phyloP scores from a whole-genome alignment of 768 basidiomycete genomes.

The Podaxis rugospora region DNA sequence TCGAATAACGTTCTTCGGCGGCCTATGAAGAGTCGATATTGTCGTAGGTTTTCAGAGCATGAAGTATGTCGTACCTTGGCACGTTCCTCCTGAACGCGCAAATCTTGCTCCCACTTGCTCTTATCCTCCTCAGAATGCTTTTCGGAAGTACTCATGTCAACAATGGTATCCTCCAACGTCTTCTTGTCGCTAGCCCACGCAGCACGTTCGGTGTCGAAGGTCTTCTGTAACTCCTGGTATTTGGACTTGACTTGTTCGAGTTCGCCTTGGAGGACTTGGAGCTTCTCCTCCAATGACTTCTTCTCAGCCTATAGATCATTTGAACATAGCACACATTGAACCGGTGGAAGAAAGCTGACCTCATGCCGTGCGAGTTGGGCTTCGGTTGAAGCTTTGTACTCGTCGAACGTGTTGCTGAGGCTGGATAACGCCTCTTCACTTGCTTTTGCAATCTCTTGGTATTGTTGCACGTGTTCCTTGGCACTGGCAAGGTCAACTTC shows the following conservation, averaged over 20 bases:
- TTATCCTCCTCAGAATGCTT: slow-evolving; percentile 62
- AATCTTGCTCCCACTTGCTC: slow-evolving; percentile 55
- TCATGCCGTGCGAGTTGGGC: slow-evolving; percentile 62
- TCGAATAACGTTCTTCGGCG: slow-evolving; percentile 77
- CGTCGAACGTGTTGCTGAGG: slow-evolving; percentile 70
- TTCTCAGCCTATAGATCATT: slow-evolving; percentile 49
- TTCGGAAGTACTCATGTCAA: slow-evolving; percentile 75
- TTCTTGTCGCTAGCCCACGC: slow-evolving; percentile 79
- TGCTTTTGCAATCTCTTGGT: slow-evolving; percentile 80
- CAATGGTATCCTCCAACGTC: slow-evolving; percentile 76
- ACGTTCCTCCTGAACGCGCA: slow-evolving; percentile 65
- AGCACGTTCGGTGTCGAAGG: slow-evolving; percentile 63
- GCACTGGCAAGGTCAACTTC: slow-evolving; percentile 74
- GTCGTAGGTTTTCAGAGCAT: not conserved
- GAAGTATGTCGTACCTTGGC: slow-evolving; percentile 45
- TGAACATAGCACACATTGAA: not conserved
- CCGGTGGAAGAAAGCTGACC: slow-evolving; percentile 35
- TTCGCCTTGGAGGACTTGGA: slow-evolving; percentile 52
- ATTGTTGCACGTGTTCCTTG: slow-evolving; percentile 73
- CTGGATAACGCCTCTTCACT: slow-evolving; percentile 73
- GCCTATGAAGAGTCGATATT: slow-evolving; percentile 30
- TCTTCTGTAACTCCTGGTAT: slow-evolving; percentile 55
- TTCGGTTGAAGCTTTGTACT: slow-evolving; percentile 73
- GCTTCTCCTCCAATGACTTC: slow-evolving; percentile 57
- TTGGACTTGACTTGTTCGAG: slow-evolving; percentile 43